Conservation (phyloP, 805 yeast genomes). For the Pichia ethanolica region DNA sequence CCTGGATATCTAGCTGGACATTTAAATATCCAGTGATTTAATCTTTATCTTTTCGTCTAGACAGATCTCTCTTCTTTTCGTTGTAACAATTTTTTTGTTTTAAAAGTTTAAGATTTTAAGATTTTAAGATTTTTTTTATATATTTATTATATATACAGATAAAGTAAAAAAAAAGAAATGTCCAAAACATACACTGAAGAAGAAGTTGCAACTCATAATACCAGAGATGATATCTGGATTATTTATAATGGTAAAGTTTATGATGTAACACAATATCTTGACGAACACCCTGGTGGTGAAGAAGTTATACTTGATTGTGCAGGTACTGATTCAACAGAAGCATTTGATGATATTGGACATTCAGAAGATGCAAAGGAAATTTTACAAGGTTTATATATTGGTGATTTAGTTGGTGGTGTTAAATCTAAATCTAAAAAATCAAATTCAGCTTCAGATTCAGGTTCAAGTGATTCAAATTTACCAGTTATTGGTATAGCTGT, state of each 20-base stretch:
- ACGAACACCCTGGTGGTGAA: conserved; percentile 71
- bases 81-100: background rate
- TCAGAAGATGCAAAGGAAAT: conserved; percentile 90
- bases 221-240: conserved; percentile 80
- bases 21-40: too few species aligned
- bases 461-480: conserved; percentile 22
- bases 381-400: conserved; percentile 61
- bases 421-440: conserved; percentile 14
- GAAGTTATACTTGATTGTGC: conserved; percentile 75
- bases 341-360: conserved; percentile 88
- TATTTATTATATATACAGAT: too few species aligned
- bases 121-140: background rate
- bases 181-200: conserved; percentile 51
- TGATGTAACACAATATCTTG: conserved; percentile 62
- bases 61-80: background rate
- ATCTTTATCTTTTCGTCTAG: too few species aligned
- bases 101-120: too few species aligned
- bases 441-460: conserved; percentile 8
- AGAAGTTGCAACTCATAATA: conserved; percentile 65
- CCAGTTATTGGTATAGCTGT: conserved; percentile 31
- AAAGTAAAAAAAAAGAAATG: conserved; percentile 24
- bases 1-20: too few species aligned
- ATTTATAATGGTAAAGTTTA: conserved; percentile 74
- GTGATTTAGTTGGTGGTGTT: conserved; percentile 64
- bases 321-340: conserved; percentile 66